Base-by-base conservation (phyloP, 805 yeast species). In the Clavispora asparagi region DNA sequence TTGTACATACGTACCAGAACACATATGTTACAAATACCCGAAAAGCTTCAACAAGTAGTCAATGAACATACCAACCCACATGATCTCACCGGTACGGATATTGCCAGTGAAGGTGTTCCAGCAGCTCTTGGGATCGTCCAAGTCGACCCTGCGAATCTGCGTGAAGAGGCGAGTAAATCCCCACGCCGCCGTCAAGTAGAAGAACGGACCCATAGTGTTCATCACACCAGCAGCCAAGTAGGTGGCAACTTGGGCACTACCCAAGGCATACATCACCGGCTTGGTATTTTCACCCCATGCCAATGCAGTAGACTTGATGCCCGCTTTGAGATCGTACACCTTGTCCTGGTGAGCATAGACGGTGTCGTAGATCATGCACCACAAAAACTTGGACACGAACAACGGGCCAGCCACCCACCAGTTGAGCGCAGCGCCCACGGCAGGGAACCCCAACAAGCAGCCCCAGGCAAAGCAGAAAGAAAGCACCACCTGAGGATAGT, bases 321-420 rank as follows among this genome's bases (percentile, higher is more conserved):
- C 99, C 0, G 96, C 97, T 47, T 78, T 74, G 44, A 87, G 69
- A 66, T 94, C 99, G 59, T 85, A 94, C 43, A 64, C 68, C 68
- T 94, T 94, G 66, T 94, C 99, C 68, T 94, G 99, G 62, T 94
- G 99, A 0, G 99, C 99, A 64, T 94, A 94, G 35, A 94, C 80
- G 2, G 99, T 89, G 64, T 94, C 99, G 66, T 94, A 94, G 43
- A 83, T 83, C 91, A 94, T 87, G 54, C 96, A 84, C 99, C 99
- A 94, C 45, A 84, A 74, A 60, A 83, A 85, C 40, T 89, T 82
- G 14, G 96, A 80, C 3, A 81, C 62, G 58, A 84, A 88, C 41
- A 94, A 70, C 0, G 97, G 88, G 3, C 79, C 68, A 81, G 91
- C 91, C 5, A 89, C 85, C 9, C 81, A 68, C 71, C 80, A 74